Evolutionary conservation across 176 grass and related monocot species (phyloP).

Genomic region (Pontederia crassipes): DNA sequence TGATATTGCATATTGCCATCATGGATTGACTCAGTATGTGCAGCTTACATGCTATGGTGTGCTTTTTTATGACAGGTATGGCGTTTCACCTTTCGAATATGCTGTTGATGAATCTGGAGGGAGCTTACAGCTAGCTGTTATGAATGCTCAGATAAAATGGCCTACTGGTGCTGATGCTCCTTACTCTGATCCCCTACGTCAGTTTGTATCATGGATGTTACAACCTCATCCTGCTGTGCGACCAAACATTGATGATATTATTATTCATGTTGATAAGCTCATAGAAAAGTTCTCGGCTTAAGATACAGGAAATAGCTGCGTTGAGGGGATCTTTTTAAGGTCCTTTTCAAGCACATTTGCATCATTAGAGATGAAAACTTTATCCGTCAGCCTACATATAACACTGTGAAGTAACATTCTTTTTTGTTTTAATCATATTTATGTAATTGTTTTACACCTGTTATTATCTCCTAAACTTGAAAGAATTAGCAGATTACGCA

Average conservation of each 20-base stretch:
- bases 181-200: slow-evolving; percentile 62
- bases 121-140: slow-evolving; percentile 79
- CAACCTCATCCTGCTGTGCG: slow-evolving; percentile 60
- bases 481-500: too few species aligned
- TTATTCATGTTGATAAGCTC: slow-evolving; percentile 86
- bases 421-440: too few species aligned
- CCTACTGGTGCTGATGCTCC: slow-evolving; percentile 44
- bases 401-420: too few species aligned
- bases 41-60: background rate
- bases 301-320: background rate
- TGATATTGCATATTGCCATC: too few species aligned
- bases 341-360: background rate
- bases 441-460: too few species aligned
- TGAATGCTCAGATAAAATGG: slow-evolving; percentile 89
- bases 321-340: background rate
- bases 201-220: slow-evolving; percentile 84
- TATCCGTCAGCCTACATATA: too few species aligned
- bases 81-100: slow-evolving; percentile 83
- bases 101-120: slow-evolving; percentile 73
- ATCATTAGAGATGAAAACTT: too few species aligned
- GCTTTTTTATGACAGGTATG: slow-evolving; percentile 38
- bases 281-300: slow-evolving; percentile 45
- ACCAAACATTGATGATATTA: slow-evolving; percentile 66
- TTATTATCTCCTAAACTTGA: too few species aligned
- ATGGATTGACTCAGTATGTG: too few species aligned